Base-by-base conservation (phyloP, 768 basidiomycete genomes). In the Mycena metata region DNA sequence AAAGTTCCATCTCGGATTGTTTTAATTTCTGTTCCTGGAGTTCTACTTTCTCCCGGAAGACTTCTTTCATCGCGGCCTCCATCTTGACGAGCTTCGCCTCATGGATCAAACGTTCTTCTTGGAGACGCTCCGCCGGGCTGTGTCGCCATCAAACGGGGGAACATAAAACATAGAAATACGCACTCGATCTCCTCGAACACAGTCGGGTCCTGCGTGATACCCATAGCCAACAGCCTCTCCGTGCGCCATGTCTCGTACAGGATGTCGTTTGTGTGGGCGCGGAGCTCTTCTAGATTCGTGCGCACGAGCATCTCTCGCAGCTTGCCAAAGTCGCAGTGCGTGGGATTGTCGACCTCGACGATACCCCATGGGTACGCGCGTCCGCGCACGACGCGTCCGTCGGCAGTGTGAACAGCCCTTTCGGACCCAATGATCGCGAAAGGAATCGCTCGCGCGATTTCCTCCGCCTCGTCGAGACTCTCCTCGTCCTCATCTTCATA, bases 41-140 rank as follows among this genome's bases (percentile, higher is more conserved):
- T 79, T 96, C 95, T 59, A 99, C 98, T 80, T 99, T 99, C 82
- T 99, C 97, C 78, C 96, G 96, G 96, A 99, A 99, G 74, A 99
- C 98, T 93, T 97, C 96, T 90, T 98, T 98, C 98, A 99, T 99
- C 85, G 99, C 97, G 61, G 95, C 94, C 83, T 99, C 98, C 92
- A 98, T 98, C 90, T 99, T 99, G 54, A 93, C 89, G 59, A 99
- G 90, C 81, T 98, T 99, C 71, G 94, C 93, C 82, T 99, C 96
- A 82, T 99, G 96, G 74, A 98, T 81, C 58, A 94, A 84, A 65
- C 98, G 94, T 78, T 99, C 98, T 77, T 99, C 98, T 69, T 95
- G 95, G 82, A 95, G 87, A 81, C 95, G 93, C 63, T 93, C 94
- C 50, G 96, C 96, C 69, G 98, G 98, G 82, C 97, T 99, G 75